Evolutionary conservation across 2,329 filamentous ascomycete genomes (phyloP).

Genomic region (Chaetomiaceae sp.): DNA sequence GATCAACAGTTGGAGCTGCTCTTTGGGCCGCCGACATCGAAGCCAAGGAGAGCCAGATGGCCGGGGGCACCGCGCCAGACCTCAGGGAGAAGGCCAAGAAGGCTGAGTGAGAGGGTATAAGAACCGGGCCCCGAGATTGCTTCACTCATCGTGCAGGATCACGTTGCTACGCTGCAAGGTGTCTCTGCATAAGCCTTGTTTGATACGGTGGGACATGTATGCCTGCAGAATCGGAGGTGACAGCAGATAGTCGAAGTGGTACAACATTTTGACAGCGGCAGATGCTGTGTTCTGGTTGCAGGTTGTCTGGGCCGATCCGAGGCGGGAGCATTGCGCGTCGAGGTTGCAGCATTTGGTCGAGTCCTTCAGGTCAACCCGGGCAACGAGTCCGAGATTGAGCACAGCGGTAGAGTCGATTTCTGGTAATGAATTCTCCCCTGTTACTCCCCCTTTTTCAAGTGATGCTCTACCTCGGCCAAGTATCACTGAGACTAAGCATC

Average conservation of each 20-base stretch:
- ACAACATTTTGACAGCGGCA: slow-evolving; percentile 26
- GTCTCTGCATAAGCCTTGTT: slow-evolving; percentile 5
- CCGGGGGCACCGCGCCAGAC: slow-evolving; percentile 46
- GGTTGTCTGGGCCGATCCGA: slow-evolving; percentile 1
- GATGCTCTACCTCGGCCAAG: no score
- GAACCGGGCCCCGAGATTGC: slow-evolving; percentile 18
- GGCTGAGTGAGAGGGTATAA: slow-evolving; percentile 36
- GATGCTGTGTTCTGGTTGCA: slow-evolving; percentile 13
- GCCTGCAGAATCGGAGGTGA: slow-evolving; percentile 10
- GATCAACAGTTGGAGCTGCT: slow-evolving; percentile 68
- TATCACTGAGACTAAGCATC: not conserved
- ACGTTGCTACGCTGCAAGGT: not conserved
- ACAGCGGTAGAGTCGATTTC: not conserved
- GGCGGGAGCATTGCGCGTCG: slow-evolving; percentile 3
- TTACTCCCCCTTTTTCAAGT: no score
- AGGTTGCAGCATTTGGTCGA: not conserved
- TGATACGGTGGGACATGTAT: slow-evolving; percentile 4
- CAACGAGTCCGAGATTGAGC: not conserved
- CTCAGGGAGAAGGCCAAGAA: slow-evolving; percentile 48
- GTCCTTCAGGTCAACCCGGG: not conserved
- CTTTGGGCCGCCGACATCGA: slow-evolving; percentile 93
- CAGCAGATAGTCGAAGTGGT: slow-evolving; percentile 17
- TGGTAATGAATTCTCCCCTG: no score
- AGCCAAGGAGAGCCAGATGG: slow-evolving; percentile 46
- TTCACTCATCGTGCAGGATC: slow-evolving; percentile 18